Percentiles rank a stretch among this genome's conserved stretches.
These are phyloP conservation scores for Ormosia semicastrata DNA, from an alignment of 306 rosid genomes.

Conservation along the genomic window DNA sequence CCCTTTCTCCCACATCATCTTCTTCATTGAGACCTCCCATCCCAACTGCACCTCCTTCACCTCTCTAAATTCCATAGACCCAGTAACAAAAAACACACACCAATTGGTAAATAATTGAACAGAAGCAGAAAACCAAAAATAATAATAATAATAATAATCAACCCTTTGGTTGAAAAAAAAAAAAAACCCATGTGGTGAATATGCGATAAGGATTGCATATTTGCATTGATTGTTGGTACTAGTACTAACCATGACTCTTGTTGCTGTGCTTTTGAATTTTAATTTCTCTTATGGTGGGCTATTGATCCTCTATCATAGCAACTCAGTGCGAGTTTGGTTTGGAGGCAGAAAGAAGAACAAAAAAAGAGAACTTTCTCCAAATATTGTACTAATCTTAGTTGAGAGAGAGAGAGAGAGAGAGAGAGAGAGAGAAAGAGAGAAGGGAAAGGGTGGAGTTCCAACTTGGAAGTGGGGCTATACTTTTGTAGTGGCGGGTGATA, in stretches of 20 bases:
- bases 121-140: not conserved
- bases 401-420: too few relatives aligned
- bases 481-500: slow-evolving; percentile 57
- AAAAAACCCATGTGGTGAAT: not conserved
- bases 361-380: slow-evolving; percentile 29
- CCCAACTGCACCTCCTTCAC: slow-evolving; percentile 12
- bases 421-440: slow-evolving; percentile 15
- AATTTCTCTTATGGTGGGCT: slow-evolving; percentile 15
- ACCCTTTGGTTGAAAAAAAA: not conserved
- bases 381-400: not conserved
- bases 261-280: slow-evolving; percentile 13
- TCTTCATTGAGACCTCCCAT: slow-evolving; percentile 10
- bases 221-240: slow-evolving; percentile 9
- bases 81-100: not conserved
- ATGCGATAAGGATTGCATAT: slow-evolving; percentile 7
- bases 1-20: slow-evolving; percentile 9
- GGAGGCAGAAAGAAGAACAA: slow-evolving; percentile 8
- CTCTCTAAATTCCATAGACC: slow-evolving; percentile 28
- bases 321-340: not conserved
- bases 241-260: slow-evolving; percentile 47
- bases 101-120: not conserved
- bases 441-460: not conserved
- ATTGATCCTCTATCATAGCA: slow-evolving; percentile 25
- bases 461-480: slow-evolving; percentile 26
- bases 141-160: not conserved